Base-by-base conservation (phyloP, 2,329 filamentous ascomycete genomes). In the Alternaria burnsii region DNA sequence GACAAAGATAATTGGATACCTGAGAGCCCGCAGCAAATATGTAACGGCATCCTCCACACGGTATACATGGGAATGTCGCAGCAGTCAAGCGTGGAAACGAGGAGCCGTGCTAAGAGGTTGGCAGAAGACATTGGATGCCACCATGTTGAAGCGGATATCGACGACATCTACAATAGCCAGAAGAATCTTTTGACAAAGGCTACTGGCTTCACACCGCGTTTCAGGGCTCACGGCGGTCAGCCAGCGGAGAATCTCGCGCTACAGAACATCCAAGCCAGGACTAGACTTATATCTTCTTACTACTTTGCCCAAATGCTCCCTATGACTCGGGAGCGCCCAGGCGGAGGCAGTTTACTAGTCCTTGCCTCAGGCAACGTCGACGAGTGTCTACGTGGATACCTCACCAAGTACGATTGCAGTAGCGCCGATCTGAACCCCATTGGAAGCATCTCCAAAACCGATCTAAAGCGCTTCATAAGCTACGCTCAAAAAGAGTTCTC, bases 351-450 rank as follows among this genome's bases (percentile, higher is more conserved):
- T 11, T 79, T 92, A 0, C 81, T 93, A 3, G 88, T 93, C 0
- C 82, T 93, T 0, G 90, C 88, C 16, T 86, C 83, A 20, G 88
- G 87, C 2, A 92, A 92, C 69, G 89, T 66, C 8, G 88, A 86
- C 67, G 65, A 86, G 67, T 81, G 80, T 61, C 76, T 87, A 26
- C 79, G 84, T 28, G 84, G 83, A 30, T 79, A 91, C 74, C 80
- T 90, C 22, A 92, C 89, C n/a, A 91, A 92, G 77, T 91, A 91
- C 71, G 89, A 91, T 72, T 87, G 84, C 70, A 78, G 71, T 8
- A 79, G 75, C n/a, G 82, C 82, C 16, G 66, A 69, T 40, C 80
- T 79, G 63, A 79, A 90, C 67, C 88, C 88, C 4, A 89, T 90
- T 52, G 88, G 82, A 24, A 78, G 78, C 11, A 86, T 88, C 58